Evolutionary conservation across 192 early-diverging fungal species (phyloP).

Genomic region (Pilaira anomala): DNA sequence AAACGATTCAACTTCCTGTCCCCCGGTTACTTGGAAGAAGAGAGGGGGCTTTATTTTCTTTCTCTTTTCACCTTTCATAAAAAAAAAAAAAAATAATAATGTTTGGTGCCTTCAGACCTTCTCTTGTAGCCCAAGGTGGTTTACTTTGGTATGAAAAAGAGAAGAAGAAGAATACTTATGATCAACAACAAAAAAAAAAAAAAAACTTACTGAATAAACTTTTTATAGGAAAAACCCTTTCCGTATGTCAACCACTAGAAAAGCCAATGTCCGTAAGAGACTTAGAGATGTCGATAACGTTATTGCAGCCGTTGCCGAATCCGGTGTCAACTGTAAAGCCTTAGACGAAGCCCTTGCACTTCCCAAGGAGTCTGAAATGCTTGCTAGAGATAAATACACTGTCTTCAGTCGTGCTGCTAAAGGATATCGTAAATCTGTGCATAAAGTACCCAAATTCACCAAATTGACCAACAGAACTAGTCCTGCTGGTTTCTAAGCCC

Average conservation of each 20-base stretch:
- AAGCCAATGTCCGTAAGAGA: conserved; percentile 84
- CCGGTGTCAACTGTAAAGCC: conserved; percentile 74
- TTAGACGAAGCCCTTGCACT: conserved; percentile 59
- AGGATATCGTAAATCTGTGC: conserved; percentile 74
- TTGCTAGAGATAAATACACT: conserved; percentile 77
- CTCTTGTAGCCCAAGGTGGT: conserved; percentile 50
- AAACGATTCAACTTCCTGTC: no score
- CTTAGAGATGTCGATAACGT: conserved; percentile 78
- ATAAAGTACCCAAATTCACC: conserved; percentile 85
- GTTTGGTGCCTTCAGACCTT: conserved; percentile 59
- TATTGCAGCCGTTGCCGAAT: conserved; percentile 60
- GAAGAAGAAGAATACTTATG: neutral
- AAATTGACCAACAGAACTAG: conserved; percentile 72
- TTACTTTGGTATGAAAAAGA: conserved; percentile 47
- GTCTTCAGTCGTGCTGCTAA: conserved; percentile 70
- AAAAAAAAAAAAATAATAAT: conserved; percentile 13
- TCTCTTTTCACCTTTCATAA: neutral
- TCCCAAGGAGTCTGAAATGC: conserved; percentile 72
- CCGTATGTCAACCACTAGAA: conserved; percentile 74
- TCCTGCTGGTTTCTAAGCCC: conserved; percentile 61
- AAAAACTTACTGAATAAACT: no score
- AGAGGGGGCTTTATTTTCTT: conserved; percentile 1
- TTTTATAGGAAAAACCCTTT: conserved; percentile 42
- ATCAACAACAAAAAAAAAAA: no score
- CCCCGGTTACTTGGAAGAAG: no score